These are phyloP conservation scores for Russula sp. DNA, from an alignment of 768 basidiomycete species.

Conservation along the genomic window DNA sequence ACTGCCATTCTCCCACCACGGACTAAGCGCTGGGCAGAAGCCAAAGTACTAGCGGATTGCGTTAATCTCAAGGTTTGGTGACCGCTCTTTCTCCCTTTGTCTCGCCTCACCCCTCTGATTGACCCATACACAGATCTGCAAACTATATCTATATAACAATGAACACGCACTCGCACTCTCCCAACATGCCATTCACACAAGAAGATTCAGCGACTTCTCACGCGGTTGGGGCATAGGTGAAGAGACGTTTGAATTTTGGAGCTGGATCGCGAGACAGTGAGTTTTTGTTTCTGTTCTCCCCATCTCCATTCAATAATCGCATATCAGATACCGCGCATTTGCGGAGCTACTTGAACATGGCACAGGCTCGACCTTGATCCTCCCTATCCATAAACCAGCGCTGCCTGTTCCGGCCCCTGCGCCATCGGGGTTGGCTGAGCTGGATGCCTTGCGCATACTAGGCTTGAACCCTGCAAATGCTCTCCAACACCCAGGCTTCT, in stretches of 20 bases:
- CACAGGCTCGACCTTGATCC: constrained; percentile 48
- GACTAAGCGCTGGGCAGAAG: constrained; percentile 97
- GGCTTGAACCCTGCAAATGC: constrained; percentile 77
- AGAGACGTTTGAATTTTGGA: constrained; percentile 96
- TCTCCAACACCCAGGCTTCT: constrained; percentile 87
- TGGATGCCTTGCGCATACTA: constrained; percentile 52
- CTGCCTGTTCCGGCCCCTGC: constrained; percentile 25
- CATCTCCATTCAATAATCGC: neutral
- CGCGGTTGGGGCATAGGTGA: constrained; percentile 94
- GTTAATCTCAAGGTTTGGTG: constrained; percentile 74
- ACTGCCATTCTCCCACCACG: constrained; percentile 81
- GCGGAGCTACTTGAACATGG: constrained; percentile 89
- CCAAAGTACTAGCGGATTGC: constrained; percentile 92
- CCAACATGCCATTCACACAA: constrained; percentile 79
- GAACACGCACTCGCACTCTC: constrained; percentile 75
- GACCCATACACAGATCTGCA: constrained; percentile 54
- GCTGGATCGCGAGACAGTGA: constrained; percentile 90
- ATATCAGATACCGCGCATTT: constrained; percentile 70
- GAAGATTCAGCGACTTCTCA: constrained; percentile 79
- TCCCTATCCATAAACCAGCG: constrained; percentile 51
- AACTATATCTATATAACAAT: constrained; percentile 86
- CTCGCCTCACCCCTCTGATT: neutral
- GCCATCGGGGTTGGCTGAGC: constrained; percentile 36
- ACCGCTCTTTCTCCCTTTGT: neutral
- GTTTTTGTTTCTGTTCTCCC: constrained; percentile 26